phyloP scores from a whole-genome alignment of 805 yeast genomes.

The Limtongia smithiae region DNA sequence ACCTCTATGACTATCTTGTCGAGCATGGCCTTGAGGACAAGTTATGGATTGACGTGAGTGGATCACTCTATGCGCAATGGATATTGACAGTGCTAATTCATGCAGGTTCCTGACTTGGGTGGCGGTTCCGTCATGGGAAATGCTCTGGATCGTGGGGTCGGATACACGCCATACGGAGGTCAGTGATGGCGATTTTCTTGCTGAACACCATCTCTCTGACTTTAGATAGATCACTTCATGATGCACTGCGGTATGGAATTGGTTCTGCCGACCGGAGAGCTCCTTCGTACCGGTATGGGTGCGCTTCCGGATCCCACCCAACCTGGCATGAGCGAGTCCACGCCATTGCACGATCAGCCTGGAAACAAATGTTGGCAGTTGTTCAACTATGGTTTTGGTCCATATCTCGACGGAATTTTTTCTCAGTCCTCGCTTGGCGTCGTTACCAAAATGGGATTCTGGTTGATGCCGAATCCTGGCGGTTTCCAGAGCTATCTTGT shows the following conservation, averaged over 20 bases:
- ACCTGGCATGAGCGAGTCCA: neutral
- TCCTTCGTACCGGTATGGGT: constrained; percentile 10
- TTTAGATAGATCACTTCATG: constrained; percentile 3
- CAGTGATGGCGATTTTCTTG: neutral
- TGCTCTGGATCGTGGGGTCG: constrained; percentile 8
- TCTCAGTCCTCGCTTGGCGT: constrained; percentile 10
- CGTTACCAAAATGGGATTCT: constrained; percentile 10
- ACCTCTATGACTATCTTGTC: constrained; percentile 1
- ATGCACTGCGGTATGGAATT: constrained; percentile 12
- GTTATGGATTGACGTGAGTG: constrained; percentile 8
- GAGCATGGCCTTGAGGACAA: constrained; percentile 2
- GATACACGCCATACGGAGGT: constrained; percentile 11
- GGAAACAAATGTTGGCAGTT: constrained; percentile 7
- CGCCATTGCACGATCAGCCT: constrained; percentile 6
- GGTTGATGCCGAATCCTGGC: constrained; percentile 15
- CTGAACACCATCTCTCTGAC: neutral
- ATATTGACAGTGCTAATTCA: too few relatives aligned
- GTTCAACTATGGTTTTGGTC: constrained; percentile 10
- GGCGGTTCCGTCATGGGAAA: constrained; percentile 8
- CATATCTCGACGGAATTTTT: constrained; percentile 9
- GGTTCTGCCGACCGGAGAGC: constrained; percentile 8
- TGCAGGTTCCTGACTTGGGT: constrained; percentile 4
- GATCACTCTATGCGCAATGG: too few relatives aligned
- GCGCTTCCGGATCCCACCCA: constrained; percentile 10
- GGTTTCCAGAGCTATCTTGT: constrained; percentile 8